Conservation (phyloP, 2,329 filamentous ascomycete genomes). For the Coleophoma eucalyptorum region DNA sequence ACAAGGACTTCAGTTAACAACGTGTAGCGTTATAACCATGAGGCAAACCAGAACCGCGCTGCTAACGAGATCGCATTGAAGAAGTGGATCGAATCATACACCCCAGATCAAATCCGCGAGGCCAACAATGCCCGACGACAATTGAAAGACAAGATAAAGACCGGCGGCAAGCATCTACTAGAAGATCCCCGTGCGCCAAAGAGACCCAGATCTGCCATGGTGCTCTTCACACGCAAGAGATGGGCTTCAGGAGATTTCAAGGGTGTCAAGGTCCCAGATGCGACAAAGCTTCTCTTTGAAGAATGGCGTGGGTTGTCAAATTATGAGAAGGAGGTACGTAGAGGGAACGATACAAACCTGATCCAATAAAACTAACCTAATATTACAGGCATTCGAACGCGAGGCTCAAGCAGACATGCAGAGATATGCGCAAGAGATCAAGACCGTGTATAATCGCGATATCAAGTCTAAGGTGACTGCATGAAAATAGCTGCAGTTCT, state of each 20-base stretch:
- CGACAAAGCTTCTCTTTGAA: conserved; percentile 31
- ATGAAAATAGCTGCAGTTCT: too few relatives aligned
- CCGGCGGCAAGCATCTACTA: conserved; percentile 29
- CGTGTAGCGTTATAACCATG: conserved; percentile 47
- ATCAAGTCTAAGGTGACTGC: too few relatives aligned
- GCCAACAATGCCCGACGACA: conserved; percentile 54
- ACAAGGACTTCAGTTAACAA: not conserved
- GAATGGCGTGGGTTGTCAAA: conserved; percentile 45
- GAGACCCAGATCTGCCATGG: conserved; percentile 31
- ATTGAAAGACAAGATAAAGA: conserved; percentile 15
- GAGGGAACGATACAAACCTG: too few relatives aligned
- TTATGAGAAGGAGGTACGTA: conserved; percentile 41
- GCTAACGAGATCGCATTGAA: conserved; percentile 40
- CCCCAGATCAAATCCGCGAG: conserved; percentile 49
- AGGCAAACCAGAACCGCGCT: conserved; percentile 41
- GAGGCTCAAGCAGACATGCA: conserved; percentile 8
- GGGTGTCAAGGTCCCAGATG: conserved; percentile 36
- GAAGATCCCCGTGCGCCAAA: conserved; percentile 51
- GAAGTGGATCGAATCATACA: conserved; percentile 50
- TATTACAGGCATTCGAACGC: too few relatives aligned
- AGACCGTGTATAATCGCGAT: conserved; percentile 22
- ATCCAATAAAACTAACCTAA: too few relatives aligned
- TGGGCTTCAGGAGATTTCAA: conserved; percentile 44
- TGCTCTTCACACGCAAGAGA: conserved; percentile 41
- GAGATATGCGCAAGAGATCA: conserved; percentile 25